Evolutionary conservation across 2,329 filamentous ascomycete species (phyloP).

Genomic region (Pochonia chlamydosporia): DNA sequence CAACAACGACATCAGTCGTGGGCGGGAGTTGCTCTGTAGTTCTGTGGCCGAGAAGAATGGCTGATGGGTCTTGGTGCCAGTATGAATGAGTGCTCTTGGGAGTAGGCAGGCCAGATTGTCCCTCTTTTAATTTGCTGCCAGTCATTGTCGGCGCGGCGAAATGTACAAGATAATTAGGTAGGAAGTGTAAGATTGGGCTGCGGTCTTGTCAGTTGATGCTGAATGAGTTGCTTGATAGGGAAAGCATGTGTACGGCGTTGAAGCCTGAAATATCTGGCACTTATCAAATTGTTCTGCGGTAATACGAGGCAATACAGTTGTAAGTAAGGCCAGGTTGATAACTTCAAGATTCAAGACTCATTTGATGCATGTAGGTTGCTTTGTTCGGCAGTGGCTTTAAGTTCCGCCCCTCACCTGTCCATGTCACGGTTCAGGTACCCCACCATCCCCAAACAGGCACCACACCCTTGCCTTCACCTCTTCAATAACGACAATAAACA

Average conservation of each 20-base stretch:
- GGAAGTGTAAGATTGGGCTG: not conserved
- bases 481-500: no score
- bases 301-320: no score
- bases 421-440: not conserved
- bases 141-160: slow-evolving; percentile 21
- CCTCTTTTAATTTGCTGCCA: slow-evolving; percentile 19
- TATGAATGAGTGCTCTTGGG: slow-evolving; percentile 58
- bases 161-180: no score
- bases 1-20: slow-evolving; percentile 61
- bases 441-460: not conserved
- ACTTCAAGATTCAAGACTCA: no score
- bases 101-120: slow-evolving; percentile 53
- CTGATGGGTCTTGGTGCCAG: slow-evolving; percentile 67
- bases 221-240: no score
- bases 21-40: slow-evolving; percentile 59
- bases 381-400: not conserved
- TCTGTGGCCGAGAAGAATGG: slow-evolving; percentile 58
- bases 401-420: not conserved
- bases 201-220: no score
- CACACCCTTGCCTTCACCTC: not conserved
- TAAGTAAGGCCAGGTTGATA: no score
- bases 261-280: no score
- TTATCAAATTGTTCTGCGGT: no score
- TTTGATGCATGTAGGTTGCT: no score
- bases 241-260: no score